Conservation (phyloP, 805 yeast species). For the Ogataea glucozyma region DNA sequence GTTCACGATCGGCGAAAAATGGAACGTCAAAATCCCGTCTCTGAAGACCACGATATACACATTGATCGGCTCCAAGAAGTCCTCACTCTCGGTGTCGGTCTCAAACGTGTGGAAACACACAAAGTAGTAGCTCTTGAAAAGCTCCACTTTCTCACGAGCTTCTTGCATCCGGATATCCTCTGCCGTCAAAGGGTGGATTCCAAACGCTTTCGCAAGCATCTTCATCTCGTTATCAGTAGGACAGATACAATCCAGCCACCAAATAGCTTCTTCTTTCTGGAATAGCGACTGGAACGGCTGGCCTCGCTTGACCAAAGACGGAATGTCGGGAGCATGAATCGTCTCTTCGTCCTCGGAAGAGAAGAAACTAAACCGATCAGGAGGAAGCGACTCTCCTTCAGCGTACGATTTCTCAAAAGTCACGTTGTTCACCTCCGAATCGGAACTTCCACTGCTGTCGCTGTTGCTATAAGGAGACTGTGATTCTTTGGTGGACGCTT, state of each 20-base stretch:
- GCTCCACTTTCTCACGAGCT: slow-evolving; percentile 94
- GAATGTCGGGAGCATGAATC: slow-evolving; percentile 83
- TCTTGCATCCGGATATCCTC: slow-evolving; percentile 97
- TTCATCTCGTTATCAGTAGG: slow-evolving; percentile 97
- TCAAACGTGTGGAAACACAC: slow-evolving; percentile 97
- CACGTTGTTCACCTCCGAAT: slow-evolving; percentile 19
- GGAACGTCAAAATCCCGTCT: slow-evolving; percentile 68
- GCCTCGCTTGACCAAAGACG: slow-evolving; percentile 68
- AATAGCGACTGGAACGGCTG: slow-evolving; percentile 70
- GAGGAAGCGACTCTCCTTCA: slow-evolving; percentile 38
- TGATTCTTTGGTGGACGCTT: too few relatives aligned
- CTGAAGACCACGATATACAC: slow-evolving; percentile 73
- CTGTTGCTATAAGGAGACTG: slow-evolving; percentile 5
- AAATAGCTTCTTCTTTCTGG: slow-evolving; percentile 69
- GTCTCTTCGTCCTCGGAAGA: slow-evolving; percentile 83
- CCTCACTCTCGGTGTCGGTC: slow-evolving; percentile 77
- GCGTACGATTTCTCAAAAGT: slow-evolving; percentile 23
- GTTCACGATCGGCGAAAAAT: slow-evolving; percentile 65
- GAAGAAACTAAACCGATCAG: slow-evolving; percentile 83
- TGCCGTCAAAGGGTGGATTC: slow-evolving; percentile 96
- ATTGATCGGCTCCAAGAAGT: slow-evolving; percentile 77
- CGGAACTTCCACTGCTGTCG: slow-evolving; percentile 19
- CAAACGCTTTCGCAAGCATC: slow-evolving; percentile 87
- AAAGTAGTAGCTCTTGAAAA: slow-evolving; percentile 86
- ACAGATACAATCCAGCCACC: slow-evolving; percentile 96